Evolutionary conservation across 2,329 filamentous ascomycete genomes (phyloP), one percentile per base, ranked within the genome.

Genomic region (Xylariaceae sp.): DNA sequence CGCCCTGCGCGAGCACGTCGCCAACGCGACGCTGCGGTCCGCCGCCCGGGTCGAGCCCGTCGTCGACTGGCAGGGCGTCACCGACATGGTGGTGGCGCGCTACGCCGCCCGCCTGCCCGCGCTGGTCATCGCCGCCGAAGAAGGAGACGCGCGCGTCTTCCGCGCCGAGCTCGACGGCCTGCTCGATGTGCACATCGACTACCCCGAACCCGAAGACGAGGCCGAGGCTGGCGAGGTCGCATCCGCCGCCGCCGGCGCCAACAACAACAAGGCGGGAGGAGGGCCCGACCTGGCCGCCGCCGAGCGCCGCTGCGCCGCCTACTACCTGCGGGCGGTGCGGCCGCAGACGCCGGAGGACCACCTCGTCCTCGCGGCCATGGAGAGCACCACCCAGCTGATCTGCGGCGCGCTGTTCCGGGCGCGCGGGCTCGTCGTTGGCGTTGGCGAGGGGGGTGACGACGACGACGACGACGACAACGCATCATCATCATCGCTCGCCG

Each of bases 1-100:
- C 14, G 51, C 45, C 5, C 55, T 68, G 31, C 59, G 63, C 27
- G 39, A 47, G 0, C 67, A 75, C 14, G 51, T 82, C 1, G 56
- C 56, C 3, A 36, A 50, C 0, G 55, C 75, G 29, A 56, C 40
- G 5, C 21, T 23, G 5, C 36, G 34, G 15, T 39, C 70, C 2
- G 42, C 56, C 19, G 43, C 56, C 9, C 53, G 57, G 10, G 17
- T 46, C 18, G 49, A 42, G 31, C 45, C 41, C 16, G 41, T 47
- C 13, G 50, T 73, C 17, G 61, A 84, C 46, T 88, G 83, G 83
- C 83, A 87, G 50, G 67, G 60, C 0, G 61, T 82, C 1, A 66
- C 70, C 0, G 83, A 89, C 45, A 68, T 82, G 64, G 61, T 88
- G 4, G 64, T 84, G 4, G 53, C 63, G 4, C 69, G 82, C 2